phyloP scores from a whole-genome alignment of 1,284 basidiomycete genomes.

The Trichosporon sp. region DNA sequence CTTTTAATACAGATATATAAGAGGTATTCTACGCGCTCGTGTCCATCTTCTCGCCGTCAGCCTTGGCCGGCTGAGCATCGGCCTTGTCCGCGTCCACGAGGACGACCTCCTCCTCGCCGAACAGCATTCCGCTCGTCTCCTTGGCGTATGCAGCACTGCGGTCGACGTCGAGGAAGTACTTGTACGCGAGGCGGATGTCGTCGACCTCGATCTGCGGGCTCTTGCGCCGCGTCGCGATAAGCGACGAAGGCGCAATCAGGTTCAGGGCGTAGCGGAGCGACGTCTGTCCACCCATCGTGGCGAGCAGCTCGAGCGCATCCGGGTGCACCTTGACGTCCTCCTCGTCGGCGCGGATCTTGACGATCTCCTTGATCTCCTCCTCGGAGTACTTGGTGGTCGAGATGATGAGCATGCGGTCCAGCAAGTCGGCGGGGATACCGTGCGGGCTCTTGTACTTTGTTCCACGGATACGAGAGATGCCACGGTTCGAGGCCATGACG shows the following conservation, averaged over 20 bases:
- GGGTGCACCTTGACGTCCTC: conserved; percentile 86
- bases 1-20: conserved; percentile 11
- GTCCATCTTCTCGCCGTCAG: conserved; percentile 23
- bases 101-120: conserved; percentile 45
- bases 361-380: conserved; percentile 86
- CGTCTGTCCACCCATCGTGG: conserved; percentile 81
- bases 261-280: conserved; percentile 88
- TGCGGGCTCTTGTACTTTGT: conserved; percentile 93
- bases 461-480: conserved; percentile 90
- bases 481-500: conserved; percentile 97
- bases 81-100: background rate
- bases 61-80: background rate
- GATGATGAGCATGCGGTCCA: conserved; percentile 94
- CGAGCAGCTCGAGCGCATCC: conserved; percentile 75
- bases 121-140: conserved; percentile 73
- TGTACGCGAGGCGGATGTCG: conserved; percentile 80
- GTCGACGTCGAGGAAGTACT: conserved; percentile 94
- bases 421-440: conserved; percentile 89
- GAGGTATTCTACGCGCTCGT: conserved; percentile 22
- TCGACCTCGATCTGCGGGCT: conserved; percentile 74
- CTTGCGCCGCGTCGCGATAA: conserved; percentile 80
- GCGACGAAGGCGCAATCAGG: conserved; percentile 84
- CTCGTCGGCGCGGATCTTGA: conserved; percentile 90
- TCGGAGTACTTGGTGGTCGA: conserved; percentile 85
- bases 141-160: conserved; percentile 87